Evolutionary conservation across 768 basidiomycete genomes (phyloP).

Genomic region (Gelatoporia subvermispora): DNA sequence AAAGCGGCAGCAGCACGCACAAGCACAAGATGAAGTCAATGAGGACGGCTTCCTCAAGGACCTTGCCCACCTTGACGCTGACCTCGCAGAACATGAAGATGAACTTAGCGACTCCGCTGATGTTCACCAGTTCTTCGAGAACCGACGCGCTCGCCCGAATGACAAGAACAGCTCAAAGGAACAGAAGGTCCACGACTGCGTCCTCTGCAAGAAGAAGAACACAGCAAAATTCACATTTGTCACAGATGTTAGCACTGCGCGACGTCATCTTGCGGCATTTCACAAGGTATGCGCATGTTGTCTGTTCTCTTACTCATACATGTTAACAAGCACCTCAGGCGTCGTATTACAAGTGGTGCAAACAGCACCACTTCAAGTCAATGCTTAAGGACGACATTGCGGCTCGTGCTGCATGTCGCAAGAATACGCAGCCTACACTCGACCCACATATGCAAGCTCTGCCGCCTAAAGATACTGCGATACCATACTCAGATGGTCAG

Average conservation of each 20-base stretch:
- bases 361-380: slow-evolving; percentile 23
- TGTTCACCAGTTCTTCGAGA: too few relatives aligned
- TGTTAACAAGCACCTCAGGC: not conserved
- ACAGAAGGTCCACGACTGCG: not conserved
- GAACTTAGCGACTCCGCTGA: too few relatives aligned
- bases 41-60: too few relatives aligned
- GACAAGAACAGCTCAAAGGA: too few relatives aligned
- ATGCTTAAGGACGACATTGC: slow-evolving; percentile 23
- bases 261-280: not conserved
- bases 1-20: too few relatives aligned
- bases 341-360: slow-evolving; percentile 25
- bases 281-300: not conserved
- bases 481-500: slow-evolving; percentile 26
- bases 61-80: too few relatives aligned
- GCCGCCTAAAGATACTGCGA: slow-evolving; percentile 11
- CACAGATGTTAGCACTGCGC: not conserved
- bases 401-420: slow-evolving; percentile 12
- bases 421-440: slow-evolving; percentile 20
- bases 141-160: too few relatives aligned
- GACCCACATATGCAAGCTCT: slow-evolving; percentile 23
- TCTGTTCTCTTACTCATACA: not conserved
- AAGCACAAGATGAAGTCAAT: too few relatives aligned
- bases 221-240: not conserved
- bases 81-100: too few relatives aligned
- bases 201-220: not conserved